Evolutionary conservation across 2,329 filamentous ascomycete species (phyloP), one percentile per base, ranked within the genome.

Genomic region (Ophiocordyceps camponoti-saundersi): DNA sequence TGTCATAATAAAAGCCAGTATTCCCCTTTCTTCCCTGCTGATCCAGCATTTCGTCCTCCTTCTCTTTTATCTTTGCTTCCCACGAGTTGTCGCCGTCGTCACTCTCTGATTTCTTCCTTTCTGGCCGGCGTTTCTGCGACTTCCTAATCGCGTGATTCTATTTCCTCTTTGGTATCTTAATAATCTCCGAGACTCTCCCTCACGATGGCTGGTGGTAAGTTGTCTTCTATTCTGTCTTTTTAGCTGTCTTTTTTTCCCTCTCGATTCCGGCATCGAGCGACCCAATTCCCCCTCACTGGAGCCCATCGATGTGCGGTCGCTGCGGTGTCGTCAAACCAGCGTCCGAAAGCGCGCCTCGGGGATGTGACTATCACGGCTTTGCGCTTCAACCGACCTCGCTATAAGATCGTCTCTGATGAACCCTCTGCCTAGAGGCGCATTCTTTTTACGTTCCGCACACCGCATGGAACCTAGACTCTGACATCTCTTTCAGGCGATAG

Each of bases 401-500:
- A 5, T 8, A 26, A 8, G 23, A 26, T 26, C 23, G 23, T 4
- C 23, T 8, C 4, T 8, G 23, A 26, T 26, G 23, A 8, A 26
- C 26, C 7, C 26, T 11, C 7, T 29, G 26, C 26, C 26, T 29
- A 6, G 26, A 29, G 7, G 26, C 26, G 26, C 3, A 11, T 10
- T 29, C 23, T 26, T 8, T 10, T 29, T 11, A 29, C 8, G 2
- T 29, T 29, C 11, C 26, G 7, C 26, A 10, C 26, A 10, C 8
- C 7, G 26, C 26, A 6, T n/a, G 8, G 2, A 29, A 29, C 16
- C 13, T 6, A n/a, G 2, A 36, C 12, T 2, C 13, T 18, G 34
- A 42, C 40, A 13, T 18, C 15, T 10, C 10, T 11, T 52, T 32
- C 46, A 95, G 89, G 88, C 77, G 88, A 95, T 70, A 63, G 75